These are phyloP conservation scores for Yamadazyma phyllophila DNA, from an alignment of 805 yeast genomes.

Conservation along the genomic window DNA sequence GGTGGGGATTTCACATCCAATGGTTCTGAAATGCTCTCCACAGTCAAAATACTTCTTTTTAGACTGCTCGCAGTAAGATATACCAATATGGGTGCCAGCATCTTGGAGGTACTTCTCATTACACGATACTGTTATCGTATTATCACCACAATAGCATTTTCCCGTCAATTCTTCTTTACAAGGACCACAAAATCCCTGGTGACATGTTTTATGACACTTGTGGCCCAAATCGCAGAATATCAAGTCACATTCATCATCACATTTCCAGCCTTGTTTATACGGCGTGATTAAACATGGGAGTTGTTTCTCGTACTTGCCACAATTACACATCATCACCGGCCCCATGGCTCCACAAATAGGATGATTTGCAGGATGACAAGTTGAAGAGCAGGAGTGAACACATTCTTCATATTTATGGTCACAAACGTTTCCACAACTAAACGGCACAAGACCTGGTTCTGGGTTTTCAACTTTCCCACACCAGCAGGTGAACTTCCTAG, in stretches of 20 bases:
- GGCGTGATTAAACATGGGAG: constrained; percentile 74
- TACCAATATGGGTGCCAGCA: constrained; percentile 29
- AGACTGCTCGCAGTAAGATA: constrained; percentile 28
- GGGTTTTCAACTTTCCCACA: constrained; percentile 81
- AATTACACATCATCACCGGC: constrained; percentile 64
- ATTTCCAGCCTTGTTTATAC: constrained; percentile 63
- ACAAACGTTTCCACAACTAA: constrained; percentile 88
- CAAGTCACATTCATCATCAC: constrained; percentile 61
- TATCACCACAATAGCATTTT: constrained; percentile 75
- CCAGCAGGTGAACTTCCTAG: constrained; percentile 75
- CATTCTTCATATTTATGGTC: constrained; percentile 53
- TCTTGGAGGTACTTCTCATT: constrained; percentile 37
- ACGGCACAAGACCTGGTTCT: constrained; percentile 50
- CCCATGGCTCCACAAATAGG: constrained; percentile 77
- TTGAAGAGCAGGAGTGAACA: constrained; percentile 68
- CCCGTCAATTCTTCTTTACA: constrained; percentile 52
- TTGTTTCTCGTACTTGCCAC: constrained; percentile 68
- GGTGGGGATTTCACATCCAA: constrained; percentile 52
- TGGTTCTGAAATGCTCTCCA: constrained; percentile 52
- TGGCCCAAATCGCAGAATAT: constrained; percentile 66
- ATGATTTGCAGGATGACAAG: constrained; percentile 91
- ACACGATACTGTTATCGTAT: constrained; percentile 44
- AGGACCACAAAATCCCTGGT: constrained; percentile 77
- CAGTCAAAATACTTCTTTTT: constrained; percentile 62
- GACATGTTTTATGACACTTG: constrained; percentile 61